These are phyloP conservation scores for Trichomonascus vanleenenianus DNA, from an alignment of 805 yeast genomes.

Conservation along the genomic window DNA sequence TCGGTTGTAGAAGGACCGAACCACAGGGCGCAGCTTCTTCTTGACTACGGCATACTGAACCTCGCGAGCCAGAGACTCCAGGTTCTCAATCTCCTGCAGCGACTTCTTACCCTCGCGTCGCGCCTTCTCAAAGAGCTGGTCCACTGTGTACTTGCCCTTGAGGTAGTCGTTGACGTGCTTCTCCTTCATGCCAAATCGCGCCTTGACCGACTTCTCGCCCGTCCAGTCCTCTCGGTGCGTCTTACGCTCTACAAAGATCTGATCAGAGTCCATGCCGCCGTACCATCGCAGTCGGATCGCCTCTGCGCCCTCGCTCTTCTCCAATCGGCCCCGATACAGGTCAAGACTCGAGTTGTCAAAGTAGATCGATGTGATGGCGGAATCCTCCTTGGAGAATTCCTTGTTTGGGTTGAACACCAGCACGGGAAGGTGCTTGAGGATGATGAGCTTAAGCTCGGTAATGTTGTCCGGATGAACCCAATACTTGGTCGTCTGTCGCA, in stretches of 20 bases:
- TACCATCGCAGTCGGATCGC: conserved; percentile 98
- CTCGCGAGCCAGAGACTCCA: conserved; percentile 88
- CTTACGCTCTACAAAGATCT: conserved; percentile 91
- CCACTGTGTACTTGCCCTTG: conserved; percentile 76
- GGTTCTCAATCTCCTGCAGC: conserved; percentile 76
- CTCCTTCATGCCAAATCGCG: conserved; percentile 89
- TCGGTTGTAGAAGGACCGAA: conserved; percentile 93
- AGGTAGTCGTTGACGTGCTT: conserved; percentile 80
- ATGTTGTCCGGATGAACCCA: conserved; percentile 99
- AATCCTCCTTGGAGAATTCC: conserved; percentile 90
- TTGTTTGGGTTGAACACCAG: conserved; percentile 93
- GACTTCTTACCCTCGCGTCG: conserved; percentile 89
- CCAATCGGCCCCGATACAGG: conserved; percentile 85
- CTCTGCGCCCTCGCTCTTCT: conserved; percentile 98
- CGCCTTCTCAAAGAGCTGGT: conserved; percentile 85
- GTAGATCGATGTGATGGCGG: conserved; percentile 95
- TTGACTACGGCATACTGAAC: conserved; percentile 85
- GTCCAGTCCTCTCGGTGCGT: conserved; percentile 99
- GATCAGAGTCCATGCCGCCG: conserved; percentile 93
- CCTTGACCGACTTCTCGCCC: conserved; percentile 98
- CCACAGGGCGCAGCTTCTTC: conserved; percentile 83
- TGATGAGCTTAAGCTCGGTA: conserved; percentile 87
- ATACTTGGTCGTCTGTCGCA: conserved; percentile 95
- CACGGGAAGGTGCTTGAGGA: conserved; percentile 92
- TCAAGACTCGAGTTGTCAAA: conserved; percentile 87